phyloP scores from a whole-genome alignment of 2,329 filamentous ascomycete species.

The Amauroascus niger region DNA sequence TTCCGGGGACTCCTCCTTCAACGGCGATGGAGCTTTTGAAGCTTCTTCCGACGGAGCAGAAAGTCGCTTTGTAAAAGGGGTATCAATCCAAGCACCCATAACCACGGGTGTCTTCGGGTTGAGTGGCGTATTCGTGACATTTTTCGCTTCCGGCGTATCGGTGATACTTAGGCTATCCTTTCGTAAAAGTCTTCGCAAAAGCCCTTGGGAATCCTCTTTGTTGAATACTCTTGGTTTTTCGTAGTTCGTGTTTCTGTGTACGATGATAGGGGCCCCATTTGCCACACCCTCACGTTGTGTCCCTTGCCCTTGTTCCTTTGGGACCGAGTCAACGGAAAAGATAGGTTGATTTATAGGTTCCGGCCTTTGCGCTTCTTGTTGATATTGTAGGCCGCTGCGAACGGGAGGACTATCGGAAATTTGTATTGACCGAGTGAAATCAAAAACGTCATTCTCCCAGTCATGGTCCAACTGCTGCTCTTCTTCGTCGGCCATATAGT shows the following conservation, averaged over 20 bases:
- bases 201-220: slow-evolving; percentile 31
- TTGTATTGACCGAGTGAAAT: slow-evolving; percentile 24
- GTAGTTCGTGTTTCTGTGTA: not conserved
- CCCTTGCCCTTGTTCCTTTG: not conserved
- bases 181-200: slow-evolving; percentile 36
- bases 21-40: not conserved
- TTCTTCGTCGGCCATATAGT: slow-evolving; percentile 12
- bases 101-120: slow-evolving; percentile 39
- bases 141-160: slow-evolving; percentile 30
- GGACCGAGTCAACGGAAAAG: not conserved
- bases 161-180: slow-evolving; percentile 28
- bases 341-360: not conserved
- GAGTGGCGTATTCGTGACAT: slow-evolving; percentile 24
- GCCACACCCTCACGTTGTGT: not conserved
- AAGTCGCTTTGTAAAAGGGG: slow-evolving; percentile 35
- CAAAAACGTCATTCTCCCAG: slow-evolving; percentile 21
- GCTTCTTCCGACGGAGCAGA: slow-evolving; percentile 16
- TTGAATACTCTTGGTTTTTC: slow-evolving; percentile 1
- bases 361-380: slow-evolving; percentile 17
- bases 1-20: not conserved
- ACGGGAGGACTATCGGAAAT: slow-evolving; percentile 26
- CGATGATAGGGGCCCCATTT: not conserved
- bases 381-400: slow-evolving; percentile 20
- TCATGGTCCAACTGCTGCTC: slow-evolving; percentile 11
- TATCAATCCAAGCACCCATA: slow-evolving; percentile 40